Conservation (phyloP, 2,329 filamentous ascomycete genomes). For the Blastomyces parvus region DNA sequence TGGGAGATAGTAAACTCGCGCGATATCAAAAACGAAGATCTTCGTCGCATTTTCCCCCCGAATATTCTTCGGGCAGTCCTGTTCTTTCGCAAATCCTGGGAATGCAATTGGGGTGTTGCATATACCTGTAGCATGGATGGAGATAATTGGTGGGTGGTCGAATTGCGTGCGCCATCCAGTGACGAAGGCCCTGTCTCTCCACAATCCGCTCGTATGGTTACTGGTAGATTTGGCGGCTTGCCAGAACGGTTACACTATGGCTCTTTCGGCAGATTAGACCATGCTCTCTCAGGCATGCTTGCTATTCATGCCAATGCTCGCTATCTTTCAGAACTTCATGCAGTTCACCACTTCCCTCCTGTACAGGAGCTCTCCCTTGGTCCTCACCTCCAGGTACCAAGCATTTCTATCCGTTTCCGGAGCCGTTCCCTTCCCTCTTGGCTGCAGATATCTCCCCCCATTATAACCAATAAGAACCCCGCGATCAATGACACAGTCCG, state of each 20-base stretch:
- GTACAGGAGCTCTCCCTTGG: slow-evolving; percentile 24
- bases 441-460: slow-evolving; percentile 24
- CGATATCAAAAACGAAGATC: slow-evolving; percentile 31
- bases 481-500: slow-evolving; percentile 29
- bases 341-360: slow-evolving; percentile 18
- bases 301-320: slow-evolving; percentile 28
- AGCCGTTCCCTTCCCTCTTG: slow-evolving; percentile 23
- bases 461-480: slow-evolving; percentile 20
- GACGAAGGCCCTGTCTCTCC: slow-evolving; percentile 14
- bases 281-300: slow-evolving; percentile 30
- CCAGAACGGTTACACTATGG: slow-evolving; percentile 20
- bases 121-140: slow-evolving; percentile 61
- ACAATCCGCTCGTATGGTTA: slow-evolving; percentile 24
- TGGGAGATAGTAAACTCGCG: slow-evolving; percentile 32
- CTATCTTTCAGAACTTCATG: slow-evolving; percentile 8
- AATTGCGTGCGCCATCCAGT: slow-evolving; percentile 16
- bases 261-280: slow-evolving; percentile 27
- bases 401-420: slow-evolving; percentile 29
- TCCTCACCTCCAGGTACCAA: slow-evolving; percentile 26
- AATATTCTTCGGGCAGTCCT: slow-evolving; percentile 57
- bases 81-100: slow-evolving; percentile 62
- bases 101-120: slow-evolving; percentile 60
- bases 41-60: slow-evolving; percentile 52
- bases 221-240: slow-evolving; percentile 20
- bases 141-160: slow-evolving; percentile 68